A percentile compares a stretch with the other conserved stretches of the same genome.
Evolutionary conservation across 805 yeast species (phyloP).

Genomic region (Metschnikowia orientalis): DNA sequence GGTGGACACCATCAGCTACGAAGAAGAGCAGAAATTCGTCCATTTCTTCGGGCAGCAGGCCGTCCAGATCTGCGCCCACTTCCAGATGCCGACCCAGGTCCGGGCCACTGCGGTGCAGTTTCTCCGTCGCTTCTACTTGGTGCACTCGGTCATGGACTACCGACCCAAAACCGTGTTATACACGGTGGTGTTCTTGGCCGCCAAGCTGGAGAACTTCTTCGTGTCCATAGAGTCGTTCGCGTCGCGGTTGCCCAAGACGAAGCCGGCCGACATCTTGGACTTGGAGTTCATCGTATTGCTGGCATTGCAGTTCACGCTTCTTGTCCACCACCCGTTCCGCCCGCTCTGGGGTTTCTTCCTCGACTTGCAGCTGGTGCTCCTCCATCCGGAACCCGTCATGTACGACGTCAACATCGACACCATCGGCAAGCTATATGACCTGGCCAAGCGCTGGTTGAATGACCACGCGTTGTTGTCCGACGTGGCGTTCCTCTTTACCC

Average conservation of each 20-base stretch:
- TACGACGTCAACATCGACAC: constrained; percentile 47
- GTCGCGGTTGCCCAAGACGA: constrained; percentile 61
- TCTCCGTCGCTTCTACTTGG: constrained; percentile 73
- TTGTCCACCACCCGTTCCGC: constrained; percentile 83
- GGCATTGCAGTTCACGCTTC: constrained; percentile 69
- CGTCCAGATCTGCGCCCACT: constrained; percentile 62
- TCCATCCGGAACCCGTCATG: constrained; percentile 40
- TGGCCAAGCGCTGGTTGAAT: constrained; percentile 59
- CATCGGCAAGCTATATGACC: constrained; percentile 66
- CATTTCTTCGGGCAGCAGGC: constrained; percentile 70
- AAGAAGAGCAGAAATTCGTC: constrained; percentile 69
- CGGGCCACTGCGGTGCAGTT: constrained; percentile 82
- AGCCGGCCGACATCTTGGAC: constrained; percentile 62
- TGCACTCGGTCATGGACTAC: constrained; percentile 77
- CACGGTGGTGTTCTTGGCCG: constrained; percentile 78
- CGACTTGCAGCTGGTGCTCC: constrained; percentile 65
- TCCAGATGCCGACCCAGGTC: constrained; percentile 84
- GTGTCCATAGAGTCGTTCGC: constrained; percentile 80
- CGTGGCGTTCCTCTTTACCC: constrained; percentile 72
- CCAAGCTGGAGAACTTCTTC: constrained; percentile 88
- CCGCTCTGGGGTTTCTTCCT: constrained; percentile 93
- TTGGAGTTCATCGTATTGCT: constrained; percentile 76
- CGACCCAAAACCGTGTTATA: constrained; percentile 79
- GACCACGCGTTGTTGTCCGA: constrained; percentile 70
- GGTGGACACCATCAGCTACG: constrained; percentile 48